phyloP scores from a whole-genome alignment of 192 early-diverging fungal species.

The Backusella westeae region DNA sequence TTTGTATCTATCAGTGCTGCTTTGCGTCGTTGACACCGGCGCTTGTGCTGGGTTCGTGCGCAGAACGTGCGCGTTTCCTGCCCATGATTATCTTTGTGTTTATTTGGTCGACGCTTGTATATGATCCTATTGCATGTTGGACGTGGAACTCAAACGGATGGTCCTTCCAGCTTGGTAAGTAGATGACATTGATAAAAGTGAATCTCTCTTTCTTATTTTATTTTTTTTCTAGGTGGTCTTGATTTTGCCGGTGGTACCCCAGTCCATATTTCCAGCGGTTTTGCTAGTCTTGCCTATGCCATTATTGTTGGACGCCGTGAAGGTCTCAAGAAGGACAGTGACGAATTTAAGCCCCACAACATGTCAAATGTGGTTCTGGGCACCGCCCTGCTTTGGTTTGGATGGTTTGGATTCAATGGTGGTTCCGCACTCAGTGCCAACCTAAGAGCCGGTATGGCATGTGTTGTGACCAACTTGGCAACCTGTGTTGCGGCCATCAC shows the following conservation, averaged over 20 bases:
- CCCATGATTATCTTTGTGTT: conserved; percentile 90
- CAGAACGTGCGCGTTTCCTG: conserved; percentile 85
- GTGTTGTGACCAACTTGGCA: conserved; percentile 81
- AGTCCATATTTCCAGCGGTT: conserved; percentile 92
- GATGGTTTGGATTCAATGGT: conserved; percentile 80
- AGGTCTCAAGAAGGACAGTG: conserved; percentile 44
- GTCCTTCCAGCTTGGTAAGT: conserved; percentile 59
- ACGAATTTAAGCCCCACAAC: conserved; percentile 81
- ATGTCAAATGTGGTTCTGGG: conserved; percentile 85
- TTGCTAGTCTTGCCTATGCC: conserved; percentile 86
- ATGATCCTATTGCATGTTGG: conserved; percentile 93
- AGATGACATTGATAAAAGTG: neutral
- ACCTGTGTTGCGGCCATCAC: conserved; percentile 77
- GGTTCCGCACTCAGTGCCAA: conserved; percentile 81
- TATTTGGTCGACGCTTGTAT: conserved; percentile 91
- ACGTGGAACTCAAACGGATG: conserved; percentile 89
- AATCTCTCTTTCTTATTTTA: neutral
- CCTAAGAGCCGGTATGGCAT: conserved; percentile 83
- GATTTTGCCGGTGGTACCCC: conserved; percentile 97
- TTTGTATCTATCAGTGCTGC: conserved; percentile 84
- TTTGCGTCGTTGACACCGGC: conserved; percentile 91
- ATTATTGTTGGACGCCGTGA: conserved; percentile 80
- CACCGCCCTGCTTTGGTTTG: conserved; percentile 19
- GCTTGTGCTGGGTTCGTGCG: conserved; percentile 85
- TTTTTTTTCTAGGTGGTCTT: conserved; percentile 46